phyloP scores from a whole-genome alignment of 1,139 yeast genomes.

The Nakaseomyces bracarensis region DNA sequence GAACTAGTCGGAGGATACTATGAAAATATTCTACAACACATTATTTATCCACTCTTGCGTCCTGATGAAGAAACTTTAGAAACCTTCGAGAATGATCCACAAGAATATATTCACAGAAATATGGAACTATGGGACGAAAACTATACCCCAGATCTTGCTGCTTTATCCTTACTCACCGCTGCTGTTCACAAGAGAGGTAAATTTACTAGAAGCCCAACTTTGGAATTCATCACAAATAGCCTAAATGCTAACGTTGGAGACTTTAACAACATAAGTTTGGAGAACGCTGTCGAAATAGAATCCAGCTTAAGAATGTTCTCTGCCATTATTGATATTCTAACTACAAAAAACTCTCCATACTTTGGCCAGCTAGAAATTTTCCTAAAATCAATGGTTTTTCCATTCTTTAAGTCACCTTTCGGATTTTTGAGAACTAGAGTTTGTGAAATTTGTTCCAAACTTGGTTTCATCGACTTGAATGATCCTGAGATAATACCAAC shows the following conservation, averaged over 20 bases:
- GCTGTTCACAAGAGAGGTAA: constrained; percentile 59
- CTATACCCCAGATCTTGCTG: constrained; percentile 61
- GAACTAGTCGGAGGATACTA: constrained; percentile 60
- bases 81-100: constrained; percentile 79
- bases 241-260: constrained; percentile 35
- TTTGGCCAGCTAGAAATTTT: constrained; percentile 61
- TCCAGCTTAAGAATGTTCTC: constrained; percentile 77
- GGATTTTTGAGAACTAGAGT: constrained; percentile 81
- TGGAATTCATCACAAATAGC: constrained; percentile 56
- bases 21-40: constrained; percentile 56
- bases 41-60: constrained; percentile 70
- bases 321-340: constrained; percentile 53
- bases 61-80: constrained; percentile 67
- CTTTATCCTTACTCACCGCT: constrained; percentile 53
- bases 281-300: constrained; percentile 64
- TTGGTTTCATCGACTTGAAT: constrained; percentile 54
- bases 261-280: constrained; percentile 39
- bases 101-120: constrained; percentile 75
- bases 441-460: constrained; percentile 65
- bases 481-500: constrained; percentile 42
- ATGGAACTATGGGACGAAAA: constrained; percentile 59
- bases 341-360: constrained; percentile 50
- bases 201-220: constrained; percentile 52
- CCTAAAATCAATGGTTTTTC: constrained; percentile 55
- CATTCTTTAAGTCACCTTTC: constrained; percentile 55